Percentiles rank a stretch among this genome's conserved stretches.
Evolutionary conservation across 1,284 basidiomycete species (phyloP).

Genomic region (Schizopora paradoxa): DNA sequence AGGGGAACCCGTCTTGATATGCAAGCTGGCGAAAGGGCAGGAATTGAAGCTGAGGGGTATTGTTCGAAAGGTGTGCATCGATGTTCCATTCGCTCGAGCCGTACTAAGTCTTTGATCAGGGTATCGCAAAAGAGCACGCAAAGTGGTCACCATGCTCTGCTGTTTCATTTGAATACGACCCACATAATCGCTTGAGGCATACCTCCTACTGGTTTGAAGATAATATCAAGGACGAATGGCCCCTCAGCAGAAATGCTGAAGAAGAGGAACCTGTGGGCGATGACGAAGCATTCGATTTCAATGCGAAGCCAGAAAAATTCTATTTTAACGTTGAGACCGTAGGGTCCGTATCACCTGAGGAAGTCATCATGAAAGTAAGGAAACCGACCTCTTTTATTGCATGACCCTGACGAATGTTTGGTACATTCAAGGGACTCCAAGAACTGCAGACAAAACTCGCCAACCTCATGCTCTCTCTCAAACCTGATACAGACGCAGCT

Average conservation of each 20-base stretch:
- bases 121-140: conserved; percentile 96
- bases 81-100: conserved; percentile 1
- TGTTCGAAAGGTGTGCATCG: conserved; percentile 79
- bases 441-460: conserved; percentile 81
- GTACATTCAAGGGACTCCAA: conserved; percentile 62
- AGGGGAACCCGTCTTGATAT: conserved; percentile 81
- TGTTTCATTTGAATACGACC: conserved; percentile 97
- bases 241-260: conserved; percentile 70
- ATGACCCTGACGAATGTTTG: not conserved
- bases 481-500: conserved; percentile 59
- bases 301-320: conserved; percentile 81
- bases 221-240: conserved; percentile 78
- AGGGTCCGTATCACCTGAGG: conserved; percentile 82
- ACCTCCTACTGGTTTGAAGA: conserved; percentile 95
- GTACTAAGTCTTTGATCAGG: conserved; percentile 42
- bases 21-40: conserved; percentile 92
- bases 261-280: conserved; percentile 81
- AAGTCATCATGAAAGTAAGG: conserved; percentile 79
- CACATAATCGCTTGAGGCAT: conserved; percentile 94
- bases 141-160: conserved; percentile 99
- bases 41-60: conserved; percentile 84
- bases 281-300: conserved; percentile 80
- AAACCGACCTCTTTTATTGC: not conserved
- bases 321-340: conserved; percentile 92
- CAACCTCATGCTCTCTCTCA: conserved; percentile 70